phyloP scores from a whole-genome alignment of 208 protist species.

The Phytomonas francai region DNA sequence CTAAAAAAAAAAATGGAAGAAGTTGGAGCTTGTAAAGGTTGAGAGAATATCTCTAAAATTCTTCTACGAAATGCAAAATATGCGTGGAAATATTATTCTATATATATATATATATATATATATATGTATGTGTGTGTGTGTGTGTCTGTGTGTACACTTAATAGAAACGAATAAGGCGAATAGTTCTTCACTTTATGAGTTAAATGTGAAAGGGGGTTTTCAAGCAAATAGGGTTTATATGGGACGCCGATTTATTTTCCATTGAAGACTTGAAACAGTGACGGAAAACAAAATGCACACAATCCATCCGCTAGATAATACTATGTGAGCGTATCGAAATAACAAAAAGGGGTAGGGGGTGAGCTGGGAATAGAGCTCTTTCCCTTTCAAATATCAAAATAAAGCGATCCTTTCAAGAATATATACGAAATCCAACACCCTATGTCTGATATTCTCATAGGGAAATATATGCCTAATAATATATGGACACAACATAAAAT shows the following conservation, averaged over 20 bases:
- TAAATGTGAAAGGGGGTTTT: not conserved
- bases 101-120: slow-evolving; percentile 13
- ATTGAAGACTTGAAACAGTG: not conserved
- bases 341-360: too few relatives aligned
- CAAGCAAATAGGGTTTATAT: not conserved
- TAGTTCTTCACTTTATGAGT: too few relatives aligned
- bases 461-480: too few relatives aligned
- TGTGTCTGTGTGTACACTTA: slow-evolving; percentile 12
- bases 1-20: not conserved
- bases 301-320: too few relatives aligned
- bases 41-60: not conserved
- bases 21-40: not conserved
- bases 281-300: too few relatives aligned
- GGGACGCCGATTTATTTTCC: not conserved
- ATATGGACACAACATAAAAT: too few relatives aligned
- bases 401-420: too few relatives aligned
- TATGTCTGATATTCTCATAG: too few relatives aligned
- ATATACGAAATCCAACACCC: too few relatives aligned
- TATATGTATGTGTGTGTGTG: slow-evolving; percentile 8
- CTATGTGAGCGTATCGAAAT: too few relatives aligned
- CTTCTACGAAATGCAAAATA: slow-evolving; percentile 2
- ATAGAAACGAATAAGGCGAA: slow-evolving; percentile 5
- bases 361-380: too few relatives aligned
- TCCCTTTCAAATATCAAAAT: too few relatives aligned
- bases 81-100: not conserved